phyloP scores from a whole-genome alignment of 2,329 filamentous ascomycete genomes.

The Botrytis porri region DNA sequence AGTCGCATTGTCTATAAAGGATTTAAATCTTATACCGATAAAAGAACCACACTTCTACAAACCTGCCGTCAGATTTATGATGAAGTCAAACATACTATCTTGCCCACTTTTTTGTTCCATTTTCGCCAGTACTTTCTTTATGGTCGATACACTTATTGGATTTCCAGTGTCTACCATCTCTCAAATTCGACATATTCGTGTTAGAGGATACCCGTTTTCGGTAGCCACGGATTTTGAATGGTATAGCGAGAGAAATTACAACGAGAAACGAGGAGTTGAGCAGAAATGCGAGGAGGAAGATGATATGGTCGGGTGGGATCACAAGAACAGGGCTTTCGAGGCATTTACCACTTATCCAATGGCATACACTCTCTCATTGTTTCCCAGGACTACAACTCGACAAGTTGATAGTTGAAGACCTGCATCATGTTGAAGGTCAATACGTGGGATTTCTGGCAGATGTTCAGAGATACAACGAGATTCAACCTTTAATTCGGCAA shows the following conservation, averaged over 20 bases:
- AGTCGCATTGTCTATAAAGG: neutral
- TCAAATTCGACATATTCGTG: neutral
- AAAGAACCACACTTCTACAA: neutral
- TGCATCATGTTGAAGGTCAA: neutral
- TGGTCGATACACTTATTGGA: neutral
- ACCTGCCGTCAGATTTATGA: neutral
- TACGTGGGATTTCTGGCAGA: neutral
- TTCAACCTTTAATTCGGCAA: neutral
- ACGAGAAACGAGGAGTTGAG: too few species aligned
- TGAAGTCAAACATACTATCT: neutral
- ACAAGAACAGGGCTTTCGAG: neutral
- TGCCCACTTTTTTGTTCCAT: neutral
- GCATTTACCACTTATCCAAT: too few species aligned
- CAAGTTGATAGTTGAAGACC: neutral
- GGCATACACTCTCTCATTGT: neutral
- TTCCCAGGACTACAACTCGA: neutral
- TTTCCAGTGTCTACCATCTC: neutral
- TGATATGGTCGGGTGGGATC: neutral
- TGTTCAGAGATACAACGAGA: neutral
- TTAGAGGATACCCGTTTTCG: neutral
- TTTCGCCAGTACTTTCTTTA: neutral
- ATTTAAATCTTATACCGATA: neutral
- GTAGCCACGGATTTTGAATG: neutral
- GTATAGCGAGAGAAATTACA: too few species aligned
- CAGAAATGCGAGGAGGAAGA: neutral